These are phyloP conservation scores for Cronartium quercuum DNA, from an alignment of 1,284 basidiomycete genomes.

Conservation along the genomic window DNA sequence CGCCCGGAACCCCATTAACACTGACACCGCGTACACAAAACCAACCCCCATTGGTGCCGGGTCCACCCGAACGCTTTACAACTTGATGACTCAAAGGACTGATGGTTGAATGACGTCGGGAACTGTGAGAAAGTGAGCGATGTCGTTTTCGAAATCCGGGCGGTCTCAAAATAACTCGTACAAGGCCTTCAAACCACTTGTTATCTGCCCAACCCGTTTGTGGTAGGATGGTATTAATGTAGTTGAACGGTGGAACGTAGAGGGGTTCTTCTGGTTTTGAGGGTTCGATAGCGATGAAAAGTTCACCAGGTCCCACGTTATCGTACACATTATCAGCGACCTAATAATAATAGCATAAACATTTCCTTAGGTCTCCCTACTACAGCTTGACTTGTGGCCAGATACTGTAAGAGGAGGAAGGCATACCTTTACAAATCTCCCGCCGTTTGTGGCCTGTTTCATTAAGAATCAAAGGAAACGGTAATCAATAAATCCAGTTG, in stretches of 20 bases:
- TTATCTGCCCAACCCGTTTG: not conserved
- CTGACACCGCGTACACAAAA: slow-evolving; percentile 18
- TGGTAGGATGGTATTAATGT: not conserved
- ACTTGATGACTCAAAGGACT: not conserved
- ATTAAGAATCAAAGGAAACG: not conserved
- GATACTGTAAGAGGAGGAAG: not conserved
- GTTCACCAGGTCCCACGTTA: not conserved
- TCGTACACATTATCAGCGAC: not conserved
- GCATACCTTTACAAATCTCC: not conserved
- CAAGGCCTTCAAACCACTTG: not conserved
- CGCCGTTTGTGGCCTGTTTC: not conserved
- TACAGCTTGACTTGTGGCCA: not conserved
- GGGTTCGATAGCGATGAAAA: not conserved
- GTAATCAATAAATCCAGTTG: not conserved
- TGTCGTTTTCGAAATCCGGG: not conserved
- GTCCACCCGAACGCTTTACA: not conserved
- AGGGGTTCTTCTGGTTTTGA: not conserved
- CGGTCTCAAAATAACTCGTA: not conserved
- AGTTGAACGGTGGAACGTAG: not conserved
- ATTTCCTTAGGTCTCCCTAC: not conserved
- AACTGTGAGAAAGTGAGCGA: not conserved
- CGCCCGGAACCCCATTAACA: slow-evolving; percentile 16
- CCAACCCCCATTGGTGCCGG: not conserved
- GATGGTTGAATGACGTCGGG: not conserved
- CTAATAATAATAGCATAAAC: not conserved